phyloP scores from a whole-genome alignment of 2,329 filamentous ascomycete genomes.

The Pseudogymnoascus sp. region DNA sequence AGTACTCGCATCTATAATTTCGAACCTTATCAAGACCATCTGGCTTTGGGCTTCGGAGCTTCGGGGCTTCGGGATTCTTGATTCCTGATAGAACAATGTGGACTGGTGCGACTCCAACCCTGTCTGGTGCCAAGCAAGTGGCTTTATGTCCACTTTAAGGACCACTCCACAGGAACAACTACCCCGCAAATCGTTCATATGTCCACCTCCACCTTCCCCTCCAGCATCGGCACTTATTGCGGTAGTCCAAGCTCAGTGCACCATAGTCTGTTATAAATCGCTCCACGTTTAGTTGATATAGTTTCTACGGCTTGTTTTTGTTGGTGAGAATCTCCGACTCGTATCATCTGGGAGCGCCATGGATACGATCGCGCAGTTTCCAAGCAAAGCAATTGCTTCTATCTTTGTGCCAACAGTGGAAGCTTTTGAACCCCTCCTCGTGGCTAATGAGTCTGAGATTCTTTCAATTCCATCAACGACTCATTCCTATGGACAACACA shows the following conservation, averaged over 20 bases:
- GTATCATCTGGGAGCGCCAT: background rate
- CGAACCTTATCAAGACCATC: background rate
- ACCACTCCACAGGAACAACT: background rate
- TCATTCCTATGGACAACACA: conserved; percentile 23
- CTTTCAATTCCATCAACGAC: conserved; percentile 19
- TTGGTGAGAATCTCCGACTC: background rate
- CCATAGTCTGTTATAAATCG: background rate
- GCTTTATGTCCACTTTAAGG: background rate
- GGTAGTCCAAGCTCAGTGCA: background rate
- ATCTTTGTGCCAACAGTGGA: conserved; percentile 21
- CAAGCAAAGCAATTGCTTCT: conserved; percentile 13
- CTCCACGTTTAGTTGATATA: background rate
- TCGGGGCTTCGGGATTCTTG: background rate
- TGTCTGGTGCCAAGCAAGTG: background rate
- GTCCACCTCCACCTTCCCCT: background rate
- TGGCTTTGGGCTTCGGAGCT: background rate
- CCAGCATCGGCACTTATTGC: background rate
- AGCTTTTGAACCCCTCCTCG: conserved; percentile 21
- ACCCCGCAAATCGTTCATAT: background rate
- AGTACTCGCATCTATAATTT: background rate
- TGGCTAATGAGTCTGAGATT: conserved; percentile 21
- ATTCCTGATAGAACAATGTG: background rate
- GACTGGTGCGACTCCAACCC: background rate
- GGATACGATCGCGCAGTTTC: background rate
- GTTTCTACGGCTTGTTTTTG: background rate